phyloP scores from a whole-genome alignment of 2,329 filamentous ascomycete genomes.

The Capronia epimyces region DNA sequence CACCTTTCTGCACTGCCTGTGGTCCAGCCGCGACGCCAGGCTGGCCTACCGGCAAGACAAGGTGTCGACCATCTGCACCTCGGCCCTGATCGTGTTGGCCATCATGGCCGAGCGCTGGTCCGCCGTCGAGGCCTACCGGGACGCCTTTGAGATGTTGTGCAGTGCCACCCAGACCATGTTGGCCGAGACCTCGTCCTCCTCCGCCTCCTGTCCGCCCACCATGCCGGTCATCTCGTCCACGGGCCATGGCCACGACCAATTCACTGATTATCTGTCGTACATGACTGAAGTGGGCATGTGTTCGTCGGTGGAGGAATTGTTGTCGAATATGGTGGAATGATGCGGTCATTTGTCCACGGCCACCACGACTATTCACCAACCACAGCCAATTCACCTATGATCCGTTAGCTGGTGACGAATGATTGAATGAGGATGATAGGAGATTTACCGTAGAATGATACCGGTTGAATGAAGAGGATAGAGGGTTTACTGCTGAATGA shows the following conservation, averaged over 20 bases:
- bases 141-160: conserved; percentile 14
- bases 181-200: neutral
- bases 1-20: conserved; percentile 17
- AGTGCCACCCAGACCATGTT: conserved; percentile 9
- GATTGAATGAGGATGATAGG: too few species aligned
- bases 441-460: too few species aligned
- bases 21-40: conserved; percentile 3
- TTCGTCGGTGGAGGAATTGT: conserved; percentile 9
- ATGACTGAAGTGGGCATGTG: conserved; percentile 14
- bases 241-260: conserved; percentile 4
- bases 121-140: conserved; percentile 9
- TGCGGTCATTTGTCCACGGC: neutral
- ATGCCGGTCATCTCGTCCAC: conserved; percentile 5
- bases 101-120: conserved; percentile 19
- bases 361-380: neutral
- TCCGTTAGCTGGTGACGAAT: too few species aligned
- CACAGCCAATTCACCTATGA: too few species aligned
- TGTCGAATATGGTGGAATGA: conserved; percentile 7
- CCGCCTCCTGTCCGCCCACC: neutral
- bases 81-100: conserved; percentile 7
- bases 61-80: conserved; percentile 10
- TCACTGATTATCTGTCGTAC: conserved; percentile 10
- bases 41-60: conserved; percentile 2
- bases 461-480: too few species aligned
- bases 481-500: too few species aligned